Evolutionary conservation across 2,329 filamentous ascomycete genomes (phyloP).

Genomic region (Akanthomyces lecanii): DNA sequence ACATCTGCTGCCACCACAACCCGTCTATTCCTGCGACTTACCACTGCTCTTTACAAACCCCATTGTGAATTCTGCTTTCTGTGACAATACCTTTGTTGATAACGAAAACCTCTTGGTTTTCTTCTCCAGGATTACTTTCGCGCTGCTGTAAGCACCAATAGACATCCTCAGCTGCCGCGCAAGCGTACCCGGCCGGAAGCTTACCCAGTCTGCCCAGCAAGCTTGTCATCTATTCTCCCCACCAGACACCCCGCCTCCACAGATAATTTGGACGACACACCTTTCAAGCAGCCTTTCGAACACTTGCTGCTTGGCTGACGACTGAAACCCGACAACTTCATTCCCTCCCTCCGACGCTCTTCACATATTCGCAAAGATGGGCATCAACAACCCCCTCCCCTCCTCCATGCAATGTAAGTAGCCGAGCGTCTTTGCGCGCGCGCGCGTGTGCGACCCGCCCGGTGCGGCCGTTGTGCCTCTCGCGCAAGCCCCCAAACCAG

Average conservation of each 20-base stretch:
- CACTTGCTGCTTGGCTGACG: not conserved
- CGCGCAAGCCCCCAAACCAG: not conserved
- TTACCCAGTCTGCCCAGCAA: not conserved
- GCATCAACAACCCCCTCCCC: constrained; percentile 63
- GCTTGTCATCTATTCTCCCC: not conserved
- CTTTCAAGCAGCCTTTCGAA: not conserved
- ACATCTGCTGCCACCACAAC: not conserved
- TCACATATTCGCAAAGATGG: constrained; percentile 40
- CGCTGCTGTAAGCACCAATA: not conserved
- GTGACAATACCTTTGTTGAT: not conserved
- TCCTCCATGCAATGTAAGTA: constrained; percentile 65
- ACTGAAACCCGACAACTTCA: not conserved
- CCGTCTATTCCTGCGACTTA: not conserved
- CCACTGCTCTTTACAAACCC: not conserved
- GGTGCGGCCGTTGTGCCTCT: not conserved
- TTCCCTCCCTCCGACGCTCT: not conserved
- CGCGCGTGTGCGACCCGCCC: not conserved
- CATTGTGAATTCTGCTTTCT: not conserved
- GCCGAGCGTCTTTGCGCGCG: not conserved
- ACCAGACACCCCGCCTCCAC: constrained; percentile 11
- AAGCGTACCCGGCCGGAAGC: no score
- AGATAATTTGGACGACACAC: constrained; percentile 1
- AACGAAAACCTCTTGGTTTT: no score
- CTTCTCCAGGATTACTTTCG: not conserved
- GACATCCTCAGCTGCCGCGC: no score